A percentile compares a stretch with the other conserved stretches of the same genome.
Evolutionary conservation across 176 grass and related monocot species (phyloP).

Genomic region (Eragrostis nindensis): DNA sequence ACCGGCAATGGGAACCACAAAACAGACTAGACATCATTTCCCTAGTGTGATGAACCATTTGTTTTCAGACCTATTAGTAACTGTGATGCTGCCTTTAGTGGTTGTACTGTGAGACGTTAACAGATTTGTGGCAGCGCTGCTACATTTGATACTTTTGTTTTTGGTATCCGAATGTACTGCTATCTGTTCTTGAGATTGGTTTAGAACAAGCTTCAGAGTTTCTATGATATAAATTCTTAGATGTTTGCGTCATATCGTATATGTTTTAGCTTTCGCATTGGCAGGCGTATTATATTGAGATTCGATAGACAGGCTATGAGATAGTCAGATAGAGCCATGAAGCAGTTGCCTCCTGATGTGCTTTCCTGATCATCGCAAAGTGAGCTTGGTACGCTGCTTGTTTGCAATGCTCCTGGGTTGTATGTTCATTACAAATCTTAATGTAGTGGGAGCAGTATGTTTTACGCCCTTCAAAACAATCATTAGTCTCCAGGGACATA

Average conservation of each 20-base stretch:
- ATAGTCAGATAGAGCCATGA: not conserved
- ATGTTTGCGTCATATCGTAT: not conserved
- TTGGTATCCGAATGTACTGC: not conserved
- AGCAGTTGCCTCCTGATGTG: too few species aligned
- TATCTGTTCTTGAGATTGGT: slow-evolving; percentile 14
- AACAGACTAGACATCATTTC: slow-evolving; percentile 28
- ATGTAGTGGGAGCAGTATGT: not conserved
- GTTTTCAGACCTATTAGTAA: slow-evolving; percentile 6
- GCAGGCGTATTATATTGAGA: not conserved
- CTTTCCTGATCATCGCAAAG: not conserved
- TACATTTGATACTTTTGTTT: slow-evolving; percentile 6
- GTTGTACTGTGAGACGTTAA: not conserved
- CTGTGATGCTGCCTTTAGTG: not conserved
- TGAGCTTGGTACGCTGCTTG: not conserved
- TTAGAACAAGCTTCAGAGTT: not conserved
- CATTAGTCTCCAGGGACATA: not conserved
- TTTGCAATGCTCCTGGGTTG: not conserved
- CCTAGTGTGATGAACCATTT: not conserved
- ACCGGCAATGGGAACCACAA: slow-evolving; percentile 40
- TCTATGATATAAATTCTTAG: not conserved
- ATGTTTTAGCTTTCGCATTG: not conserved
- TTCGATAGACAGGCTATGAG: not conserved
- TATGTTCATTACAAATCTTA: not conserved
- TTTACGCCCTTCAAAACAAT: not conserved
- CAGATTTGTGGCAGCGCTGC: slow-evolving; percentile 10